Evolutionary conservation across 2,329 filamentous ascomycete species (phyloP).

Genomic region (Diaporthe citriasiana): DNA sequence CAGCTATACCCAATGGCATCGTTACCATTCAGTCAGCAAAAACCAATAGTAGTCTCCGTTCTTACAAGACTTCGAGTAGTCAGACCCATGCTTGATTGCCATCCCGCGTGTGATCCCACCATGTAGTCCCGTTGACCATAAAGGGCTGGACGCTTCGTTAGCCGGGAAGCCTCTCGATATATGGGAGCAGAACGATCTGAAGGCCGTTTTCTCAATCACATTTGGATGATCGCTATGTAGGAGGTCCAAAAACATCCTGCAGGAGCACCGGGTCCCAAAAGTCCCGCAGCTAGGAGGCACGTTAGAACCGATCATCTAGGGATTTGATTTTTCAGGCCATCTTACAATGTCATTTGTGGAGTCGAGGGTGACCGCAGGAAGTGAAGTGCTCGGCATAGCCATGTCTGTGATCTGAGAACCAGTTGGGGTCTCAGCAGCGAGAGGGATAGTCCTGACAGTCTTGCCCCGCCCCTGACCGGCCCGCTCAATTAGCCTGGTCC

Average conservation of each 20-base stretch:
- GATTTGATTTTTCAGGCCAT: too few species aligned
- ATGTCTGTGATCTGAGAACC: not conserved
- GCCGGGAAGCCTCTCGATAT: too few species aligned
- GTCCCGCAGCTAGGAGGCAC: not conserved
- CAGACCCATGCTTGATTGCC: not conserved
- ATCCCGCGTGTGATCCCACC: constrained; percentile 11
- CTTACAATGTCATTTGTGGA: constrained; percentile 7
- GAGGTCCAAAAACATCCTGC: constrained; percentile 10
- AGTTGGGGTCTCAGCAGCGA: constrained; percentile 7
- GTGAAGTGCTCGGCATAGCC: not conserved
- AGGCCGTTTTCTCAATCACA: not conserved
- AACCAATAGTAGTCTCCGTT: not conserved
- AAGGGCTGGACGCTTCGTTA: not conserved
- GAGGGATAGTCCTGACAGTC: constrained; percentile 28
- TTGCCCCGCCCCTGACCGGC: constrained; percentile 18
- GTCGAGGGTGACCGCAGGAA: not conserved
- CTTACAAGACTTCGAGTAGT: not conserved
- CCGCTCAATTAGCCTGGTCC: constrained; percentile 36
- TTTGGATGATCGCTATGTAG: not conserved
- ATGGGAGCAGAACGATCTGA: too few species aligned
- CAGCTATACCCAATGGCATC: not conserved
- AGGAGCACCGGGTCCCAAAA: constrained; percentile 19
- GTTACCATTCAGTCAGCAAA: not conserved
- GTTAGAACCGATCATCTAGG: not conserved
- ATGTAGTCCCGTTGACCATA: constrained; percentile 12